A percentile compares a stretch with the other conserved stretches of the same genome.
These are phyloP conservation scores for Aspergillus nidulans DNA, from an alignment of 495 filamentous ascomycete species.

Conservation along the genomic window DNA sequence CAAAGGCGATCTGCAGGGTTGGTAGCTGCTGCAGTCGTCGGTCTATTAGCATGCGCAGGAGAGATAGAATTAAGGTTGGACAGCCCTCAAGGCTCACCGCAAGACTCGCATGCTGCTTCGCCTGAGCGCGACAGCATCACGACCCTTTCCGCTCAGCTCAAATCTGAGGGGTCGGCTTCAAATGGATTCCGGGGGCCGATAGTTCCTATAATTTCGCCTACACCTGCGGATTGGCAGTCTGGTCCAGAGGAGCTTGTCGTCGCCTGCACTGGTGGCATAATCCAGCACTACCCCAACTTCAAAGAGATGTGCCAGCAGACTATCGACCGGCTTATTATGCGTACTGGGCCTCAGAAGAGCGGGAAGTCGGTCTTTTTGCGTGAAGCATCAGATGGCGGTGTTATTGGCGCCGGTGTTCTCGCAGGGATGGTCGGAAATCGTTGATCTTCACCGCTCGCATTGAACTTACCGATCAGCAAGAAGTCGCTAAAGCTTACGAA, in stretches of 20 bases:
- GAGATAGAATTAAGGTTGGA: conserved; percentile 55
- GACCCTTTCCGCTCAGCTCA: conserved; percentile 8
- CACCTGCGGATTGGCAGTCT: conserved; percentile 41
- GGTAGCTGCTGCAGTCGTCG: conserved; percentile 65
- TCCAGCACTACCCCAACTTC: conserved; percentile 71
- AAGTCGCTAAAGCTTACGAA: neutral
- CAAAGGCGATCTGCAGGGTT: conserved; percentile 67
- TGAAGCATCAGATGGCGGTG: conserved; percentile 71
- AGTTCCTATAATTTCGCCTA: conserved; percentile 40
- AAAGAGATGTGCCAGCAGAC: conserved; percentile 62
- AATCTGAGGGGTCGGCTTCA: neutral
- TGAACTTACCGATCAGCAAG: neutral
- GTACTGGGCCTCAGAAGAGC: conserved; percentile 48
- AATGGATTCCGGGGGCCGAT: conserved; percentile 29
- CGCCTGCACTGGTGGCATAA: conserved; percentile 75
- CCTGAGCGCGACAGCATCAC: conserved; percentile 27
- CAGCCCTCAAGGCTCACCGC: conserved; percentile 36
- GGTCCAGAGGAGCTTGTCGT: conserved; percentile 63
- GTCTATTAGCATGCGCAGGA: conserved; percentile 59
- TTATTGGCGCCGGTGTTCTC: conserved; percentile 71
- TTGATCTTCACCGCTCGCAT: conserved; percentile 10
- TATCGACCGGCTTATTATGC: conserved; percentile 59
- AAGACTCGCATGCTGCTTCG: conserved; percentile 22
- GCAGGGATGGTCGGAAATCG: conserved; percentile 52
- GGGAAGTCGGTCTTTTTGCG: conserved; percentile 59